phyloP scores from a whole-genome alignment of 1,139 yeast genomes.

The Taphrina deformans region DNA sequence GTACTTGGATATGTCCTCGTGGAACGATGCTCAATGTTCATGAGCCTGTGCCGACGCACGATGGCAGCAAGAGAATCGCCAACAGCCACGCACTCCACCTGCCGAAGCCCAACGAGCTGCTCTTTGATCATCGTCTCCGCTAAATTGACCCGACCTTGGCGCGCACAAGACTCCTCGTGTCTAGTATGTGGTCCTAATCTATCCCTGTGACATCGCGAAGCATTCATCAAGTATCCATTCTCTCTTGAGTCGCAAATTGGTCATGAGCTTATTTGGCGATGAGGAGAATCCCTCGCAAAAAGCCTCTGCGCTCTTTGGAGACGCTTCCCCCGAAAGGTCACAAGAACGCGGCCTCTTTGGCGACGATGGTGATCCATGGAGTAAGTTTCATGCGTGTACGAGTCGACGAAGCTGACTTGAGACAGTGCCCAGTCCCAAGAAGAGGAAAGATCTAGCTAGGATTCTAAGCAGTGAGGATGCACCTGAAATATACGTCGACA shows the following conservation, averaged over 20 bases:
- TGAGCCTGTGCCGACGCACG: no score
- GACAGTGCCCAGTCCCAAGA: slow-evolving; percentile 22
- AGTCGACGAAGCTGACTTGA: no score
- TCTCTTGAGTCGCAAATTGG: background rate
- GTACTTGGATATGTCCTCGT: no score
- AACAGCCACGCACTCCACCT: no score
- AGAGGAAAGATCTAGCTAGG: background rate
- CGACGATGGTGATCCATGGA: slow-evolving; percentile 28
- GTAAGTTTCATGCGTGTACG: no score
- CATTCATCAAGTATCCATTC: no score
- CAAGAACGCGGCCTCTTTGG: slow-evolving; percentile 17
- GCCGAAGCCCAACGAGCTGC: background rate
- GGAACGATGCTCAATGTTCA: no score
- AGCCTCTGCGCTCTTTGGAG: background rate
- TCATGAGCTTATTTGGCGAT: slow-evolving; percentile 27
- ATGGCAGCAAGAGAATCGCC: no score
- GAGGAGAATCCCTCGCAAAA: slow-evolving; percentile 11
- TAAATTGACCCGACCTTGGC: background rate
- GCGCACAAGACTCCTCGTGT: no score
- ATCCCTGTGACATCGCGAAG: no score
- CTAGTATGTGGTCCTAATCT: no score
- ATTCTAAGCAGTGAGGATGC: background rate
- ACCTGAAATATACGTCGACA: slow-evolving; percentile 12
- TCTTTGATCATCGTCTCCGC: background rate
- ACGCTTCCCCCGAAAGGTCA: background rate